Base-by-base conservation (phyloP, 768 basidiomycete species). In the Tulasnella sp. region DNA sequence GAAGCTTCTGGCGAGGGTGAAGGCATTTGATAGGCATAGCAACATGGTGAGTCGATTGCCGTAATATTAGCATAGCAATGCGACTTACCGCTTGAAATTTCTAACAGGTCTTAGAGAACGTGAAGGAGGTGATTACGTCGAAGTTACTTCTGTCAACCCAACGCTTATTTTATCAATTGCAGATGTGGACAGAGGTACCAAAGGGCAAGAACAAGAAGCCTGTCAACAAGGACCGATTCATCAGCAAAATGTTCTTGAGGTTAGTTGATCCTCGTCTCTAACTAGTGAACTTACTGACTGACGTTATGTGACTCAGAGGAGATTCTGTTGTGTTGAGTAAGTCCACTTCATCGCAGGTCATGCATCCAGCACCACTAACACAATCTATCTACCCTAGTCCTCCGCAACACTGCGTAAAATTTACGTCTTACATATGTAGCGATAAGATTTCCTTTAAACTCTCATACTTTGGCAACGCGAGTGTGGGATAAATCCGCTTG, bases 111-210 rank as follows among this genome's bases (percentile, higher is more conserved):
- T 73, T 96, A 54, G 93, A 98, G 69, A 98, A 96, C 62, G 92
- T 95, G 43, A 98, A 98, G 67, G 92, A 96, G 81, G 91, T 77
- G 61, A 56, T 75, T 63, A 12, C 28, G 22, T 28, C 43, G 24
- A 25, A 44, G 31, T 10, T 39, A 31, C 9, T 32, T 42, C n/a
- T 13, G 12, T 34, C 19, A 27, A 9, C 9, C 25, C 19, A 27
- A 29, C n/a, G 9, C 8, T 4, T 7, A 27, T n/a, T 34, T 10
- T n/a, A 8, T 27, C 22, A 19, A 57, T 44, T 54, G 29, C 56
- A 99, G 90, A 98, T 98, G 93, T 98, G 95, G 95, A 96, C 92
- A 19, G 95, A 99, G 66, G 66, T 81, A 41, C 95, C 95, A 16
- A 98, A 96, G 67, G 91, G 90, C 34, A 98, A 98, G 70, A 90